These are phyloP conservation scores for Xerocomellus chrysenteron DNA, from an alignment of 768 basidiomycete species.

Conservation along the genomic window DNA sequence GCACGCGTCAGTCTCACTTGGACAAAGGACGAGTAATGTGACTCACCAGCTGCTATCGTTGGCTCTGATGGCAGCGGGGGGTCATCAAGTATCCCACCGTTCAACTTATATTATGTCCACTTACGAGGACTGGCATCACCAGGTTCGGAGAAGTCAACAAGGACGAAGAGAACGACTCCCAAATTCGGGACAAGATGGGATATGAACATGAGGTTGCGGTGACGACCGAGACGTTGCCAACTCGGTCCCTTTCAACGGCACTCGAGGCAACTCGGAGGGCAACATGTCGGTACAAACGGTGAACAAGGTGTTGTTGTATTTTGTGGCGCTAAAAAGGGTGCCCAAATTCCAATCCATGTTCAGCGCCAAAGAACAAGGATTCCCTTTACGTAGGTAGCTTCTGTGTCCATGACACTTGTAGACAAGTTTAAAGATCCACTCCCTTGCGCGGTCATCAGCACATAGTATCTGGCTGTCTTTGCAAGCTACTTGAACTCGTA, in stretches of 20 bases:
- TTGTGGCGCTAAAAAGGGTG: not conserved
- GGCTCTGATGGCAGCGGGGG: conserved; percentile 24
- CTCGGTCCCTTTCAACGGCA: not conserved
- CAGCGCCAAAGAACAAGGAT: conserved; percentile 6
- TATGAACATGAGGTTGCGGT: conserved; percentile 19
- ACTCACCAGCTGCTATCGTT: conserved; percentile 30
- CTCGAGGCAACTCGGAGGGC: not conserved
- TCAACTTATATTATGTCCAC: conserved; percentile 25
- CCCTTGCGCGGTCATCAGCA: not conserved
- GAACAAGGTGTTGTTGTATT: conserved; percentile 30
- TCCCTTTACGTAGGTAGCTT: not conserved
- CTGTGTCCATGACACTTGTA: not conserved
- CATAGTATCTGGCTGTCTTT: not conserved
- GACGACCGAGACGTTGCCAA: conserved; percentile 14
- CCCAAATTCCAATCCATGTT: not conserved
- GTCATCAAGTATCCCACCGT: not conserved
- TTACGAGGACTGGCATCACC: conserved; percentile 2
- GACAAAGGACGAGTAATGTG: not conserved
- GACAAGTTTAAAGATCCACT: not conserved
- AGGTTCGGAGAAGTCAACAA: conserved; percentile 1
- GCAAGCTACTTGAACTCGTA: not conserved
- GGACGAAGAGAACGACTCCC: conserved; percentile 16
- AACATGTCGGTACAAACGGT: conserved; percentile 1
- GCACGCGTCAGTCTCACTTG: conserved; percentile 1
- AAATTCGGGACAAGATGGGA: conserved; percentile 24